These are phyloP conservation scores for Raffaelea albimanens DNA, from an alignment of 2,329 filamentous ascomycete genomes.

Conservation along the genomic window DNA sequence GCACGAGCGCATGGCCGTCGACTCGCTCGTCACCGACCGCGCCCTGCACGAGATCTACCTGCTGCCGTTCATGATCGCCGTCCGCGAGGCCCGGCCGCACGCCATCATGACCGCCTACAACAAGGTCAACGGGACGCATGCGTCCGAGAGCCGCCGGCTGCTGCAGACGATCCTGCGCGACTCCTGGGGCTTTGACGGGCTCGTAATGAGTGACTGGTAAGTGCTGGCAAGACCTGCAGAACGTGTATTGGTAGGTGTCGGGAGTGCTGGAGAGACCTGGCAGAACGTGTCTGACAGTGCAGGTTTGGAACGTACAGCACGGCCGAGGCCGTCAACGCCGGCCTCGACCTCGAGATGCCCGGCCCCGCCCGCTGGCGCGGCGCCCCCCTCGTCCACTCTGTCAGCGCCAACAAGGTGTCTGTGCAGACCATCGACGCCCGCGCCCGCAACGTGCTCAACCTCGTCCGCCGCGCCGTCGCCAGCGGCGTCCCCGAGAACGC, in stretches of 20 bases:
- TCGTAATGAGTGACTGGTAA: constrained; percentile 30
- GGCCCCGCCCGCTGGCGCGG: constrained; percentile 19
- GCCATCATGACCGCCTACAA: constrained; percentile 30
- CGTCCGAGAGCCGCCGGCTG: constrained; percentile 24
- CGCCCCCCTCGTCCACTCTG: constrained; percentile 12
- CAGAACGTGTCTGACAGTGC: background rate
- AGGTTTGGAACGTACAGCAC: constrained; percentile 19
- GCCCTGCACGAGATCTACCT: constrained; percentile 30
- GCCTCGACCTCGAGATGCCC: constrained; percentile 22
- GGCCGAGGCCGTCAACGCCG: constrained; percentile 15
- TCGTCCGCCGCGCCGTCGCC: constrained; percentile 10
- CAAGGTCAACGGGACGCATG: constrained; percentile 28
- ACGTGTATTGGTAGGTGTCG: too few relatives aligned
- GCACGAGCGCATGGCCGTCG: constrained; percentile 24
- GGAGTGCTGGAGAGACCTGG: background rate
- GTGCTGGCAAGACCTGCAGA: background rate
- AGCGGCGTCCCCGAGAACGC: constrained; percentile 6
- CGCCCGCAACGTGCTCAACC: constrained; percentile 17
- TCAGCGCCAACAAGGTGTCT: constrained; percentile 17
- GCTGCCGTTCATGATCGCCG: constrained; percentile 27
- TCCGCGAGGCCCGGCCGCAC: constrained; percentile 22
- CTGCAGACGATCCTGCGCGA: constrained; percentile 25
- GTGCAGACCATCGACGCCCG: constrained; percentile 16
- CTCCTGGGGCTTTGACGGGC: constrained; percentile 28
- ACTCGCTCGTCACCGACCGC: constrained; percentile 26